Conservation (phyloP, 768 basidiomycete species). For the Megacollybia marginata region DNA sequence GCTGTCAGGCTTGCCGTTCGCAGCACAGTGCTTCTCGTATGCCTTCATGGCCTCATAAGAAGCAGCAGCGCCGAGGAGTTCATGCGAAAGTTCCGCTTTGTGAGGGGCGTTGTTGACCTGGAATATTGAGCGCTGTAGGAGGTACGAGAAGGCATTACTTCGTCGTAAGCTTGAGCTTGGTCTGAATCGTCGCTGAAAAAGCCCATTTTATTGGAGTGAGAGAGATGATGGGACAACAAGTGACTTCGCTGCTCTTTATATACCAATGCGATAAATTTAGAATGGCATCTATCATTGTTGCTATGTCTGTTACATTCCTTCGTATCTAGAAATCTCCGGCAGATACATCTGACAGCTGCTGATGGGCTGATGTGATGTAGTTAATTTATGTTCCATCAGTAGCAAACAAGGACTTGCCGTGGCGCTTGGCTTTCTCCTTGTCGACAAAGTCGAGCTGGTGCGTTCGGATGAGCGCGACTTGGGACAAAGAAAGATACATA, state of each 20-base stretch:
- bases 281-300: too few species aligned
- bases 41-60: background rate
- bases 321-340: background rate
- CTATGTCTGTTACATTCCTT: conserved; percentile 2
- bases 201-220: conserved; percentile 23
- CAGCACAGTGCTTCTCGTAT: background rate
- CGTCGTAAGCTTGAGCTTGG: conserved; percentile 27
- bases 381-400: too few species aligned
- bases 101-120: conserved; percentile 31
- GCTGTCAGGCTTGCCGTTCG: background rate
- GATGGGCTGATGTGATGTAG: conserved; percentile 13
- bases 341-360: background rate
- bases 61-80: conserved; percentile 7
- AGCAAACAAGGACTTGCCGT: background rate
- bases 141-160: conserved; percentile 13
- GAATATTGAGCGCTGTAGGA: background rate
- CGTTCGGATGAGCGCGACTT: background rate
- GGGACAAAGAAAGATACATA: conserved; percentile 14
- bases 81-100: conserved; percentile 34
- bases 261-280: too few species aligned
- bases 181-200: conserved; percentile 34
- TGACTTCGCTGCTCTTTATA: too few species aligned
- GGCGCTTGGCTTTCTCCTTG: conserved; percentile 30
- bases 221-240: background rate
- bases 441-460: conserved; percentile 38